phyloP scores from a whole-genome alignment of 2,329 filamentous ascomycete genomes.

The Aspergillus bombycis region DNA sequence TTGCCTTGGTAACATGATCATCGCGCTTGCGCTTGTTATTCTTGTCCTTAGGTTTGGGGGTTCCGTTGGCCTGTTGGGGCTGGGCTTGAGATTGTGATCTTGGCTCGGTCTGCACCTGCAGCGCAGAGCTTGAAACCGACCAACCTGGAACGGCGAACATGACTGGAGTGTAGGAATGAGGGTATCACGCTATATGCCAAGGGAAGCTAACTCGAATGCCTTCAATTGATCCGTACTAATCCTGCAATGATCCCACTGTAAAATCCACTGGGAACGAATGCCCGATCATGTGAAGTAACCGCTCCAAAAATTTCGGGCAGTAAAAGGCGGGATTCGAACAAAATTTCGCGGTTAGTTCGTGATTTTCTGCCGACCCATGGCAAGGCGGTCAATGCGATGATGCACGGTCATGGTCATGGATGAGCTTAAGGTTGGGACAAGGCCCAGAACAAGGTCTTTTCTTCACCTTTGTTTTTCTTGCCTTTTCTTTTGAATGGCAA shows the following conservation, averaged over 20 bases:
- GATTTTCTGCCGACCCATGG: constrained; percentile 3
- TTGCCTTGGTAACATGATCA: constrained; percentile 63
- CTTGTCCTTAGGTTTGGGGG: constrained; percentile 35
- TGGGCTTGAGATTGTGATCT: constrained; percentile 66
- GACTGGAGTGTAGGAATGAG: constrained; percentile 10
- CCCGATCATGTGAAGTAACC: neutral
- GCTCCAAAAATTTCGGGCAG: constrained; percentile 21
- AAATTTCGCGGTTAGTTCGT: neutral
- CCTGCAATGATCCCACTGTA: neutral
- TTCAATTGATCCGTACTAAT: neutral
- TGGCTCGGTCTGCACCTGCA: constrained; percentile 69
- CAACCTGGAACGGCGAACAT: constrained; percentile 95
- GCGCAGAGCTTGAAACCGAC: constrained; percentile 73
- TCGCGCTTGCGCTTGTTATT: constrained; percentile 57
- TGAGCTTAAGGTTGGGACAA: neutral
- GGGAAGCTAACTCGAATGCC: neutral
- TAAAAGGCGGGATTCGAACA: constrained; percentile 16
- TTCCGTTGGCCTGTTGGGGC: constrained; percentile 39
- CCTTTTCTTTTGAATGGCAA: neutral
- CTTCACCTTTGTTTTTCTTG: neutral
- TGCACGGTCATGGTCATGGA: neutral
- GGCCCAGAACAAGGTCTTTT: neutral
- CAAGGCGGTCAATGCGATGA: constrained; percentile 6
- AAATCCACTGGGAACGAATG: neutral
- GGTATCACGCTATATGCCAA: neutral